phyloP scores from a whole-genome alignment of 2,329 filamentous ascomycete genomes.

The Aureobasidium vineae region DNA sequence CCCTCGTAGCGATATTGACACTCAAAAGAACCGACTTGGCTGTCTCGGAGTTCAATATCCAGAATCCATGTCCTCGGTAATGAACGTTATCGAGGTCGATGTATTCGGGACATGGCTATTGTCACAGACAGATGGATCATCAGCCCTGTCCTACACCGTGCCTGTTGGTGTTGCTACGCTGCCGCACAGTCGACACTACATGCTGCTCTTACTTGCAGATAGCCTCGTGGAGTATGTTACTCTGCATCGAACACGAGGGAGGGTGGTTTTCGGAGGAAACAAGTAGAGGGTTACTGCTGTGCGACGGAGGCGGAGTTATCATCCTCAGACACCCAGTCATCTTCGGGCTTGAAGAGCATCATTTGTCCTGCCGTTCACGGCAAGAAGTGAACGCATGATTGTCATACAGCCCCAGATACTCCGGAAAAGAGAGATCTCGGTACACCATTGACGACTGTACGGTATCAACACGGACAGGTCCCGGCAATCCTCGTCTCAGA shows the following conservation, averaged over 20 bases:
- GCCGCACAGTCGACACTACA: conserved; percentile 14
- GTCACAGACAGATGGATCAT: not conserved
- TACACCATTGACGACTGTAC: conserved; percentile 19
- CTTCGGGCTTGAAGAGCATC: not conserved
- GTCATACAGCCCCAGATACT: conserved; percentile 20
- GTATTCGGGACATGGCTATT: not conserved
- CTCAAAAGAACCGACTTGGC: conserved; percentile 2
- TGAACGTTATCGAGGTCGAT: conserved; percentile 34
- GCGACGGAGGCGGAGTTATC: not conserved
- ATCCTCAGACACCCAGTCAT: not conserved
- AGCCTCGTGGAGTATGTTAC: conserved; percentile 10
- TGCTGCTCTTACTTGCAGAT: conserved; percentile 10
- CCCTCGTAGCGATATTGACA: conserved; percentile 2
- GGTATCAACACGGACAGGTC: conserved; percentile 6
- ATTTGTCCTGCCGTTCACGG: not conserved
- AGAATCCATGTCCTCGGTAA: conserved; percentile 6
- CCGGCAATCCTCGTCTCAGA: conserved; percentile 15
- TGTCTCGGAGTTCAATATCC: not conserved
- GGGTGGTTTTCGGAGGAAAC: not conserved
- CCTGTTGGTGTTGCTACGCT: not conserved
- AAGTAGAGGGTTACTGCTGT: not conserved
- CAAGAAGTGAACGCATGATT: conserved; percentile 17
- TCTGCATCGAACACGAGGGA: conserved; percentile 25
- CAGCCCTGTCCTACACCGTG: not conserved
- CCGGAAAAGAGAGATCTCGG: conserved; percentile 11